A percentile compares a stretch with the other conserved stretches of the same genome.
Evolutionary conservation across 129 eudicot species (phyloP).

Genomic region (Artemisia annua): DNA sequence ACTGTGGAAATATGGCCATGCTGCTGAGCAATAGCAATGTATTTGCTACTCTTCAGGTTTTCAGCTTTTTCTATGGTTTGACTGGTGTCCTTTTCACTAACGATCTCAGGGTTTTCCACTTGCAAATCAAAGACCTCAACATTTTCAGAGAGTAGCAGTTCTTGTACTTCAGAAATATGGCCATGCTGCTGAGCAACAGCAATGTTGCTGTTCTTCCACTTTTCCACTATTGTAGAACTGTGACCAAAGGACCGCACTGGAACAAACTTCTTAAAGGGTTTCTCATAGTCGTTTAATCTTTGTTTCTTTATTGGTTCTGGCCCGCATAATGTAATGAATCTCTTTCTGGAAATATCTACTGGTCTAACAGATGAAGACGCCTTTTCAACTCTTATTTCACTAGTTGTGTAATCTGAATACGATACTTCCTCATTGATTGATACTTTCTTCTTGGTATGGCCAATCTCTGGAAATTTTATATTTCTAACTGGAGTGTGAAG

Average conservation of each 20-base stretch:
- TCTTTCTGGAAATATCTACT: slow-evolving; percentile 29
- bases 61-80: too few species aligned
- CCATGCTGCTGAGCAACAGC: too few species aligned
- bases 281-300: slow-evolving; percentile 21
- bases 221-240: too few species aligned
- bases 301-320: slow-evolving; percentile 24
- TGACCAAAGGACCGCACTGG: too few species aligned
- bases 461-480: slow-evolving; percentile 48
- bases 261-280: not conserved
- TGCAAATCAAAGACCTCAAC: too few species aligned
- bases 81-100: too few species aligned
- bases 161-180: too few species aligned
- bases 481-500: slow-evolving; percentile 50
- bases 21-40: too few species aligned
- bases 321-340: slow-evolving; percentile 15
- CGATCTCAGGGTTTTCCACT: too few species aligned
- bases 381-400: slow-evolving; percentile 17
- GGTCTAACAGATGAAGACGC: slow-evolving; percentile 18
- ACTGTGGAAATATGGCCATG: too few species aligned
- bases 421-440: slow-evolving; percentile 22
- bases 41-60: slow-evolving; percentile 39
- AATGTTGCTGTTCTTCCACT: slow-evolving; percentile 27
- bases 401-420: slow-evolving; percentile 25
- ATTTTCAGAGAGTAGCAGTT: too few species aligned
- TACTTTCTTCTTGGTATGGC: slow-evolving; percentile 27